phyloP scores from a whole-genome alignment of 768 basidiomycete species.

The Termitomyces sp. region DNA sequence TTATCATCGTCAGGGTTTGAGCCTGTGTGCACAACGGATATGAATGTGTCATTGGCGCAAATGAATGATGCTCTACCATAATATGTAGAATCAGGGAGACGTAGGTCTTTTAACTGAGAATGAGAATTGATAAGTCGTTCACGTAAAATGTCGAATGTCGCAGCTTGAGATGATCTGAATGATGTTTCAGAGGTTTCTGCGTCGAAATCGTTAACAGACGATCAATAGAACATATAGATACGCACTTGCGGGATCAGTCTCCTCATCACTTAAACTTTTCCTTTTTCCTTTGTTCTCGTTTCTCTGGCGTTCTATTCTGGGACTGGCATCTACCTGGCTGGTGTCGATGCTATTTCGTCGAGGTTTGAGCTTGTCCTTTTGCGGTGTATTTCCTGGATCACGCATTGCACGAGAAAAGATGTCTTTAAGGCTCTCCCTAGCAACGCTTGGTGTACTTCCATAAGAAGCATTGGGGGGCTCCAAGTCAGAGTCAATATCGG shows the following conservation, averaged over 20 bases:
- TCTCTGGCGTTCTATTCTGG: slow-evolving; percentile 35
- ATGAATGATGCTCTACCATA: slow-evolving; percentile 25
- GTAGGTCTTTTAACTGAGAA: slow-evolving; percentile 30
- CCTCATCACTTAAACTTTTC: slow-evolving; percentile 64
- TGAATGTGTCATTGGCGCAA: background rate
- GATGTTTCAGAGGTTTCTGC: slow-evolving; percentile 26
- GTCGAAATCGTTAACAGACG: slow-evolving; percentile 5
- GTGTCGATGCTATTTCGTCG: slow-evolving; percentile 54
- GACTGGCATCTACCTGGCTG: slow-evolving; percentile 55
- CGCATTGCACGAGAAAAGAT: slow-evolving; percentile 63
- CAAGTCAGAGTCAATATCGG: slow-evolving; percentile 54
- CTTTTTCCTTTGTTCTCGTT: slow-evolving; percentile 43
- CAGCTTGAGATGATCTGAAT: slow-evolving; percentile 36
- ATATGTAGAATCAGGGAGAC: slow-evolving; percentile 22
- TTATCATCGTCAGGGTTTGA: slow-evolving; percentile 22
- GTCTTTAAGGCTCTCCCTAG: slow-evolving; percentile 54
- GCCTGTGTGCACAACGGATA: background rate
- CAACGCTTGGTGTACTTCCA: slow-evolving; percentile 36
- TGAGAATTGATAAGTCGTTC: slow-evolving; percentile 35
- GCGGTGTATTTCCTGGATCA: slow-evolving; percentile 59
- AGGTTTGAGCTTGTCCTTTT: slow-evolving; percentile 35
- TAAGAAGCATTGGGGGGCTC: slow-evolving; percentile 36
- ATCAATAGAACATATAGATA: slow-evolving; percentile 1
- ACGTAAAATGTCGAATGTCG: slow-evolving; percentile 40
- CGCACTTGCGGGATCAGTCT: slow-evolving; percentile 48